A percentile compares a stretch with the other conserved stretches of the same genome.
Conservation (phyloP, 2,329 filamentous ascomycete genomes). For the Coniella lustricola region DNA sequence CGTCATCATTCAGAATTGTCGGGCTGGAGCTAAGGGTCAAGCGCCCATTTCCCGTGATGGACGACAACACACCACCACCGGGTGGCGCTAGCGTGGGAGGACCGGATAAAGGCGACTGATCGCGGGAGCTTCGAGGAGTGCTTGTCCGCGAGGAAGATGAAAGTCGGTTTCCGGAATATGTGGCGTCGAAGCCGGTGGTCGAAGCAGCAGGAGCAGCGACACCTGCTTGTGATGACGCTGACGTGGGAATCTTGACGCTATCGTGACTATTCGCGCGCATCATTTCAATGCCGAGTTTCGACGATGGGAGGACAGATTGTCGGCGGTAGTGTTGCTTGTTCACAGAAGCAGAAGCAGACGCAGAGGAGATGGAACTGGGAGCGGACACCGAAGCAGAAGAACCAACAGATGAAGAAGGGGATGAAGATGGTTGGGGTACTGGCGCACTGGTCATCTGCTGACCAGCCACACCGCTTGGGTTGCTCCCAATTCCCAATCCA, state of each 20-base stretch:
- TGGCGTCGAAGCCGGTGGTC: too few relatives aligned
- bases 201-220: too few relatives aligned
- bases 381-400: not conserved
- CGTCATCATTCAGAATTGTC: slow-evolving; percentile 5
- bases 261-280: slow-evolving; percentile 94
- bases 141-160: not conserved
- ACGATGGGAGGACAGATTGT: slow-evolving; percentile 61
- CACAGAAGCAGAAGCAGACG: not conserved
- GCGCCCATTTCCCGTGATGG: slow-evolving; percentile 8
- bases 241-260: slow-evolving; percentile 49
- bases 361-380: not conserved
- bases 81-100: slow-evolving; percentile 13
- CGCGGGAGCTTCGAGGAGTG: slow-evolving; percentile 35
- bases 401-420: not conserved
- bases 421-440: not conserved
- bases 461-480: slow-evolving; percentile 22
- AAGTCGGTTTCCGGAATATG: too few relatives aligned
- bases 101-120: slow-evolving; percentile 14
- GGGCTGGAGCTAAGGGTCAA: slow-evolving; percentile 4
- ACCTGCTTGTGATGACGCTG: too few relatives aligned
- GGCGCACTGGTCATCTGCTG: slow-evolving; percentile 11
- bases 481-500: slow-evolving; percentile 39
- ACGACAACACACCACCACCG: not conserved
- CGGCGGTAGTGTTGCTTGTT: slow-evolving; percentile 39
- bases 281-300: slow-evolving; percentile 93